Conservation (phyloP, 495 filamentous ascomycete species). For the Lindgomyces ingoldianus region DNA sequence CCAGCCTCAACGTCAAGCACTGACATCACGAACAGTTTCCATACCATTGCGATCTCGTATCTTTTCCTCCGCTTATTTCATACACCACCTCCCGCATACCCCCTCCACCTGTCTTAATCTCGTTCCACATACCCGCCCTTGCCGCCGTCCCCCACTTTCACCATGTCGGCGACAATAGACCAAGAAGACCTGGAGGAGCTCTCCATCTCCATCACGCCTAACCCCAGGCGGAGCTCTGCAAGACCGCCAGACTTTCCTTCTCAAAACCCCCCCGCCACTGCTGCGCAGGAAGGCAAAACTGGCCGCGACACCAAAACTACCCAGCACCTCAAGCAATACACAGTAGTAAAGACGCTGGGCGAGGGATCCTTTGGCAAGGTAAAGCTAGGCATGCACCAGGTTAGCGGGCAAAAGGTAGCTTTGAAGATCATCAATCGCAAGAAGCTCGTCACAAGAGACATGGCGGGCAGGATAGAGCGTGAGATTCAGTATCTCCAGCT, state of each 20-base stretch:
- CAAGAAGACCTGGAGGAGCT: constrained; percentile 95
- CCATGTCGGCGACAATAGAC: constrained; percentile 66
- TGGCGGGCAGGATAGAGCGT: constrained; percentile 94
- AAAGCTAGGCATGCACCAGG: constrained; percentile 88
- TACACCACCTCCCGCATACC: too few relatives aligned
- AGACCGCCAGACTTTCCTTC: constrained; percentile 44
- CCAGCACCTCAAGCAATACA: constrained; percentile 86
- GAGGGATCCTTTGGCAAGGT: constrained; percentile 99
- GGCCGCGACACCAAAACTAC: constrained; percentile 54
- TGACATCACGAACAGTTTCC: neutral
- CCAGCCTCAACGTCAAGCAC: neutral
- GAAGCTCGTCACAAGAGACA: constrained; percentile 92
- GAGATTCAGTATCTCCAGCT: constrained; percentile 98
- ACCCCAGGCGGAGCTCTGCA: constrained; percentile 57
- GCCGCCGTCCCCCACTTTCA: neutral
- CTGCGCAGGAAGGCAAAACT: constrained; percentile 35
- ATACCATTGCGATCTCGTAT: neutral
- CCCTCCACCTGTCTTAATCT: neutral
- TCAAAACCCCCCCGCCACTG: constrained; percentile 34
- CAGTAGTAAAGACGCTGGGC: constrained; percentile 84
- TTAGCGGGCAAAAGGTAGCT: constrained; percentile 89
- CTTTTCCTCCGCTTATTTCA: too few relatives aligned
- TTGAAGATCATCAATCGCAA: constrained; percentile 95
- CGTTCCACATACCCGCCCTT: neutral
- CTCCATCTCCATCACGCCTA: constrained; percentile 74